Conservation (phyloP, 1,284 basidiomycete species). For the Cryptococcus sp. region DNA sequence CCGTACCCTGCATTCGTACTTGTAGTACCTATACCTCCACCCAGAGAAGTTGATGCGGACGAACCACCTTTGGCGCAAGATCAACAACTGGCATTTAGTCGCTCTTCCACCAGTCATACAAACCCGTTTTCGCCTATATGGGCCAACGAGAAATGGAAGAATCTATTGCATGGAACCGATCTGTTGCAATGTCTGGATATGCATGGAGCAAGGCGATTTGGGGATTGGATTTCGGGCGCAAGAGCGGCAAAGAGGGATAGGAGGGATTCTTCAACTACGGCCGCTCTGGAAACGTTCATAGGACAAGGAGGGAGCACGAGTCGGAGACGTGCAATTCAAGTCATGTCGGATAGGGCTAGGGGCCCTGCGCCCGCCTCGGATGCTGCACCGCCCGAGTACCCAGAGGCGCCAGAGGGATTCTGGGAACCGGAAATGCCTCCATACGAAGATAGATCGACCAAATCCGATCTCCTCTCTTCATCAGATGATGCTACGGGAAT, state of each 20-base stretch:
- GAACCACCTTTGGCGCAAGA: slow-evolving; percentile 1
- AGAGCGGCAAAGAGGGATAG: slow-evolving; percentile 6
- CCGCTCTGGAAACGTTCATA: background rate
- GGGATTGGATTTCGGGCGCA: slow-evolving; percentile 33
- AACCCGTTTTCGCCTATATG: slow-evolving; percentile 30
- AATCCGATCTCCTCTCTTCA: slow-evolving; percentile 10
- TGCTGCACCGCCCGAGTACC: slow-evolving; percentile 2
- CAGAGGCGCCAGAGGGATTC: slow-evolving; percentile 13
- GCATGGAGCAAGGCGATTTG: slow-evolving; percentile 24
- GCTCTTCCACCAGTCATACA: slow-evolving; percentile 9
- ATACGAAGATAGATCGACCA: slow-evolving; percentile 7
- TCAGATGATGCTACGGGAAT: slow-evolving; percentile 12
- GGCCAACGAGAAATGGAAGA: slow-evolving; percentile 30
- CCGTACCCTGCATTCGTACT: slow-evolving; percentile 42
- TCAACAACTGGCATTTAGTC: slow-evolving; percentile 20
- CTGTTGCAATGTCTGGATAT: slow-evolving; percentile 32
- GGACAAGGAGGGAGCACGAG: background rate
- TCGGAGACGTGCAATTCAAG: background rate
- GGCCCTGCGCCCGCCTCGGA: background rate
- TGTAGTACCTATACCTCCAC: slow-evolving; percentile 24
- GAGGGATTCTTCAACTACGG: background rate
- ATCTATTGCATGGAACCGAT: slow-evolving; percentile 15
- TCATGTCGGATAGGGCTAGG: background rate
- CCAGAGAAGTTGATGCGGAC: background rate
- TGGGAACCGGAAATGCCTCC: slow-evolving; percentile 21